Percentiles rank a stretch among this genome's conserved stretches.
Conservation (phyloP, 2,329 filamentous ascomycete genomes). For the Monosporascus sp. region DNA sequence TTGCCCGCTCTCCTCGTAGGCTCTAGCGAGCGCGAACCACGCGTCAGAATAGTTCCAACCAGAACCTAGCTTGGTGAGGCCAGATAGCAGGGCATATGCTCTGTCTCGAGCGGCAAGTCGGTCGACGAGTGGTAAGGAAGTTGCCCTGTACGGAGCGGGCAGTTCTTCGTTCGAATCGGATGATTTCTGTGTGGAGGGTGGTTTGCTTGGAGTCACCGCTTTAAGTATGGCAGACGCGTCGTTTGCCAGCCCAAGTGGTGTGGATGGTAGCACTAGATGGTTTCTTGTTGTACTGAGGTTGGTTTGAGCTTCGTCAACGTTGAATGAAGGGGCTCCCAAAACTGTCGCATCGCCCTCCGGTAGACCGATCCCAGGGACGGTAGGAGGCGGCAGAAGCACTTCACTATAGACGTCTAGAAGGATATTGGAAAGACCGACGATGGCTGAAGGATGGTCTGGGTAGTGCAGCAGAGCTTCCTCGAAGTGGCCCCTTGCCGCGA, state of each 20-base stretch:
- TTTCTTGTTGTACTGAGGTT: conserved; percentile 1
- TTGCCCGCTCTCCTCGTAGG: conserved; percentile 83
- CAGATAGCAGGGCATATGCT: conserved; percentile 76
- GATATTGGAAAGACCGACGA: conserved; percentile 76
- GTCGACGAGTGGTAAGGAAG: conserved; percentile 66
- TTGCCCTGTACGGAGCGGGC: conserved; percentile 48
- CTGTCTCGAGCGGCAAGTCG: conserved; percentile 85
- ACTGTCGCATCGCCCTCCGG: conserved; percentile 23
- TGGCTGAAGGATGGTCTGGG: conserved; percentile 74
- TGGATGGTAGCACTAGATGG: conserved; percentile 31
- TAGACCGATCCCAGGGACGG: conserved; percentile 41
- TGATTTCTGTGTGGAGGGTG: conserved; percentile 8
- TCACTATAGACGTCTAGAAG: conserved; percentile 80
- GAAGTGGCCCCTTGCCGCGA: conserved; percentile 69
- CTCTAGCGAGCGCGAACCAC: conserved; percentile 83
- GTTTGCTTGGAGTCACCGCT: conserved; percentile 7
- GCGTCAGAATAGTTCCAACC: conserved; percentile 93
- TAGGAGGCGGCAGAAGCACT: conserved; percentile 54
- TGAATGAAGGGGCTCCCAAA: conserved; percentile 4
- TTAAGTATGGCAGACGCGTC: conserved; percentile 6
- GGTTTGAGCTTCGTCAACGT: conserved; percentile 6
- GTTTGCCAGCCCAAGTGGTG: conserved; percentile 42
- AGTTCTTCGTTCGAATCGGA: conserved; percentile 33
- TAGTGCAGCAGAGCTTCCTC: conserved; percentile 77
- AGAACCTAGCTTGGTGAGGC: conserved; percentile 75